Evolutionary conservation across 192 early-diverging fungal genomes (phyloP), one percentile per base, ranked within the genome.

Genomic region (Chytriomyces sp.): DNA sequence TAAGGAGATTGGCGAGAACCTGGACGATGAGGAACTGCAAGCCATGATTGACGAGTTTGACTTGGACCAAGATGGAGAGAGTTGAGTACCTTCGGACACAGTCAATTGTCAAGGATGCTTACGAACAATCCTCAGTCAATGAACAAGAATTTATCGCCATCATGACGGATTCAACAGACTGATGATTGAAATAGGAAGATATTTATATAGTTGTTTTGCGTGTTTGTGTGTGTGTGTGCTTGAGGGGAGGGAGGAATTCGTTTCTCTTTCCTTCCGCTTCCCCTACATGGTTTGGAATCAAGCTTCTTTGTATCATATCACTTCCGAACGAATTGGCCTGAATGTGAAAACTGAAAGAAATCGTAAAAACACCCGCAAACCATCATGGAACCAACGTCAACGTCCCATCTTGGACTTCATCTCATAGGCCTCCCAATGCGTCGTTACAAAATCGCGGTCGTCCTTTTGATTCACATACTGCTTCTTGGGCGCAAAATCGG

Each of bases 31-130:
- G 6, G 93, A 94, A 75, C 76, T 94, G 59, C 87, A 92, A 71
- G 90, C 91, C 4, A 94, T 94, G 92, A 91, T 94, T 70, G 92
- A 94, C 34, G 92, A 94, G 83, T 94, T 94, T 87, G 92, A 94
- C 73, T 65, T 91, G 78, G 88, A 91, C 78, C 86, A 91, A 72
- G 90, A 94, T 66, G 92, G 92, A 34, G 90, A 87, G 64, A 94
- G 91, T 93, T 49, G 44, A 49, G 44, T 49, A n/a, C 17, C 22
- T 49, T 49, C 22, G 17, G 12, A 17, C 30, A 63, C 28, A 30
- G 34, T 31, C 33, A 12, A 55, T 8, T 60, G 6, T 52, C 28
- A 38, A n/a, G 39, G 37, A 26, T 25, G 58, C 5, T 52, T 68
- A 28, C 28, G 36, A 32, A 68, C 39, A 25, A 10, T 40, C 34